Conservation (phyloP, 345 rosid species). For the Eucalyptus pauciflora region DNA sequence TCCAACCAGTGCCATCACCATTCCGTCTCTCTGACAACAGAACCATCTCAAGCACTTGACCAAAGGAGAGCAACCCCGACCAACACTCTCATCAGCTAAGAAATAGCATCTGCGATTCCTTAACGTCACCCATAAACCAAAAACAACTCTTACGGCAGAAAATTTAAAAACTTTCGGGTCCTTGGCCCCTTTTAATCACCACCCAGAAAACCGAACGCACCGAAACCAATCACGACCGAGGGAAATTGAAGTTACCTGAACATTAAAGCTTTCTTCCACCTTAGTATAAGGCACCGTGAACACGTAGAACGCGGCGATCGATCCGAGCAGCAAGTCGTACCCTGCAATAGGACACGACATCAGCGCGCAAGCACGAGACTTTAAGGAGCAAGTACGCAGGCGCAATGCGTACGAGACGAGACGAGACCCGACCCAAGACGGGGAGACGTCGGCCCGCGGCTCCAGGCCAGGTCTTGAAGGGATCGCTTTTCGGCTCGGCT, state of each 20-base stretch:
- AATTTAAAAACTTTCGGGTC: not conserved
- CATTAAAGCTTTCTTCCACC: constrained; percentile 96
- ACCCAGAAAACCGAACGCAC: not conserved
- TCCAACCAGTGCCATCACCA: not conserved
- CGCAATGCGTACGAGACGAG: not conserved
- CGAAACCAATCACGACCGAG: not conserved
- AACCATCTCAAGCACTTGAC: not conserved
- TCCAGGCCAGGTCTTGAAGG: not conserved
- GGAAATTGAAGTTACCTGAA: constrained; percentile 39
- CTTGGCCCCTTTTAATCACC: not conserved
- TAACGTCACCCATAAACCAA: not conserved
- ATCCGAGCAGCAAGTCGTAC: constrained; percentile 69
- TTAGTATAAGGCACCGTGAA: constrained; percentile 74
- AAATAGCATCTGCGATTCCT: not conserved
- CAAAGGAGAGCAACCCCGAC: not conserved
- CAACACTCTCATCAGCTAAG: not conserved
- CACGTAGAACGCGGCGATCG: constrained; percentile 72
- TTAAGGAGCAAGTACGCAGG: not conserved
- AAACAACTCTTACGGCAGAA: not conserved
- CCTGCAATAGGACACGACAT: constrained; percentile 18
- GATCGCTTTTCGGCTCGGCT: not conserved
- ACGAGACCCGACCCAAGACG: no score
- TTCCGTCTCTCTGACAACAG: not conserved
- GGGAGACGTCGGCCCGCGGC: not conserved
- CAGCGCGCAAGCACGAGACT: not conserved